These are phyloP conservation scores for Phlebiopsis gigantea DNA, from an alignment of 768 basidiomycete genomes.

Conservation along the genomic window DNA sequence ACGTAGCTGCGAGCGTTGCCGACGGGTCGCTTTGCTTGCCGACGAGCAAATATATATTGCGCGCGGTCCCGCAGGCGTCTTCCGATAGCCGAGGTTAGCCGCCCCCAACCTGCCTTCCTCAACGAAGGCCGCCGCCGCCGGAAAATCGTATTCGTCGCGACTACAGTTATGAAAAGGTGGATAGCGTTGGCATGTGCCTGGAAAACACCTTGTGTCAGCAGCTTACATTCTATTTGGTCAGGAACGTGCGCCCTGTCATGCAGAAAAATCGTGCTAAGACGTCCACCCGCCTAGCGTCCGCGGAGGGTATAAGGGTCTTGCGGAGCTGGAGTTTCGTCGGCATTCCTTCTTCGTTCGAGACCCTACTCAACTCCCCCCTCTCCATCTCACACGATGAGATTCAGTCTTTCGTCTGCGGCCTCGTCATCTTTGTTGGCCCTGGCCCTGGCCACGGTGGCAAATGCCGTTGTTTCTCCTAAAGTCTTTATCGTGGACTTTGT, in stretches of 20 bases:
- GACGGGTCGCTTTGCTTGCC: too few relatives aligned
- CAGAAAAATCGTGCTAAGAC: background rate
- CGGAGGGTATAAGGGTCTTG: background rate
- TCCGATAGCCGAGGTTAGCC: too few relatives aligned
- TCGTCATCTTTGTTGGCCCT: background rate
- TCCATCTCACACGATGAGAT: background rate
- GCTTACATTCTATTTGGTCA: background rate
- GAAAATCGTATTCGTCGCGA: background rate
- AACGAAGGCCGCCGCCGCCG: too few relatives aligned
- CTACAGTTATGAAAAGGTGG: background rate
- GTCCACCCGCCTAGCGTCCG: background rate
- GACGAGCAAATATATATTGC: too few relatives aligned
- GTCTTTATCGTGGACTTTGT: background rate
- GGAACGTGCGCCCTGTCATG: background rate
- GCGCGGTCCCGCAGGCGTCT: too few relatives aligned
- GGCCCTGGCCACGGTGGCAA: background rate
- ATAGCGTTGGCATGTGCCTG: background rate
- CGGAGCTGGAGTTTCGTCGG: background rate
- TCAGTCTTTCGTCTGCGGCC: background rate
- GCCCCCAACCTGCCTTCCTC: too few relatives aligned
- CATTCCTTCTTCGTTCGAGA: background rate
- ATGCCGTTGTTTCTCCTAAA: background rate
- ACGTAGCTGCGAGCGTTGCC: too few relatives aligned
- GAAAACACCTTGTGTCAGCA: background rate
- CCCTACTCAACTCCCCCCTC: background rate